Percentiles rank a stretch among this genome's conserved stretches.
phyloP scores from a whole-genome alignment of 2,329 filamentous ascomycete genomes.

The Amylocarpus encephaloides region DNA sequence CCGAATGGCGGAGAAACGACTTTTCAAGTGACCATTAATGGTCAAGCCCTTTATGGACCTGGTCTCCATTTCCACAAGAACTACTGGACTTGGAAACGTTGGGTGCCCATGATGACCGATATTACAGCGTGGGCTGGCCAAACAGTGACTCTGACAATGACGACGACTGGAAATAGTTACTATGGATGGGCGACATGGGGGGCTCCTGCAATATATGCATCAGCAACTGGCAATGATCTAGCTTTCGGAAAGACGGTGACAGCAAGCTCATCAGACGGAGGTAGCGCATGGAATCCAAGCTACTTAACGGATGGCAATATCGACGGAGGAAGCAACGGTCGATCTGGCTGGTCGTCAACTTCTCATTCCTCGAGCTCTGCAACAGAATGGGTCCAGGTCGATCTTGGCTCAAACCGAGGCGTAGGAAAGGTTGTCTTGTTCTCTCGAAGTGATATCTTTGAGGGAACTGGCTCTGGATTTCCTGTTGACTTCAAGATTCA shows the following conservation, averaged over 20 bases:
- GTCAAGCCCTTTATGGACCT: constrained; percentile 8
- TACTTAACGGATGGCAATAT: constrained; percentile 8
- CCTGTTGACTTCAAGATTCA: constrained; percentile 14
- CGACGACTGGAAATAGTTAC: constrained; percentile 8
- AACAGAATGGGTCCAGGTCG: constrained; percentile 10
- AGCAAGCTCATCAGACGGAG: constrained; percentile 10
- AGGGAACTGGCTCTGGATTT: constrained; percentile 10
- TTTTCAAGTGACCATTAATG: constrained; percentile 13
- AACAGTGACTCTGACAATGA: constrained; percentile 6
- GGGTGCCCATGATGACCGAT: constrained; percentile 14
- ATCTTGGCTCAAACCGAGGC: constrained; percentile 4
- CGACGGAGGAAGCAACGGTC: neutral
- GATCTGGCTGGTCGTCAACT: constrained; percentile 12
- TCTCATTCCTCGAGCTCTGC: constrained; percentile 5
- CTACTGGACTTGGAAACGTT: constrained; percentile 15
- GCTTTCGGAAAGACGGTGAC: constrained; percentile 5
- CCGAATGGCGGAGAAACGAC: constrained; percentile 9
- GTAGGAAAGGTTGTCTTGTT: constrained; percentile 14
- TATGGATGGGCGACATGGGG: constrained; percentile 17
- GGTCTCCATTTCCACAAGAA: constrained; percentile 9
- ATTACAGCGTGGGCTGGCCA: constrained; percentile 13
- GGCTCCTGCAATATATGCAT: constrained; percentile 10
- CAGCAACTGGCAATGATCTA: constrained; percentile 7
- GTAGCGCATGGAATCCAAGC: neutral
- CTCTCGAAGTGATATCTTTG: constrained; percentile 10